Base-by-base conservation (phyloP, 352 stramenopile genomes). In the Halophytophthora batemanensis region DNA sequence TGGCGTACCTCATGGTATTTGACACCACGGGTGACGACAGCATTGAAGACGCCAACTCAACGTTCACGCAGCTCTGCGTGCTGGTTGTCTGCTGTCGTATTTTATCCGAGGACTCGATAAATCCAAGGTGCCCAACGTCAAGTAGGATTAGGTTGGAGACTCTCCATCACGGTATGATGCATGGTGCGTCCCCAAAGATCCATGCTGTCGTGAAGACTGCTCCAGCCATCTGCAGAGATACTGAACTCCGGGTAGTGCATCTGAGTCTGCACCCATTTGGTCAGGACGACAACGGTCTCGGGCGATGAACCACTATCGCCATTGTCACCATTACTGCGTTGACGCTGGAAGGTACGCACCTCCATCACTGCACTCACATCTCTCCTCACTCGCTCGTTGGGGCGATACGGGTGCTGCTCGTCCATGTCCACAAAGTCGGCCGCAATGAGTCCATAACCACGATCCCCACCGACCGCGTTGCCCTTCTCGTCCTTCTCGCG, bases 221-320 rank as follows among this genome's bases (percentile, higher is more conserved):
- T 53, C 65, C 61, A 74, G 49, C 50, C 61, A 12, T 61, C 51
- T 11, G 53, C 56, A 13, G 48, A 58, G 11, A 71, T 49, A 6
- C 46, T 43, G 41, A 66, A 74, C 25, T 51, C 45, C 5, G 65
- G 65, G 45, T 63, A 66, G 40, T 74, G 65, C 53, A 68, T 61
- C 43, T 54, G 53, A 18, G 65, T 60, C 22, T 65, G 59, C 40
- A 71, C 56, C 65, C 65, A 74, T 13, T 52, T 45, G 6, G 45
- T 66, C 0, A 74, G 31, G 6, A 71, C 57, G 11, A 71, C 56
- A 8, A 71, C 53, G 1, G 59, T 31, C 38, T 81, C 61, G 19
- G 53, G 44, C 11, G 55, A 31, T 23, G 41, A 22, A 41, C 52
- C 28, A n/a, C 31, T 46, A 44, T n/a, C n/a, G 41, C 50, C 34